Conservation (phyloP, 73 alveolate genomes). For the Paramecium primaurelia region DNA sequence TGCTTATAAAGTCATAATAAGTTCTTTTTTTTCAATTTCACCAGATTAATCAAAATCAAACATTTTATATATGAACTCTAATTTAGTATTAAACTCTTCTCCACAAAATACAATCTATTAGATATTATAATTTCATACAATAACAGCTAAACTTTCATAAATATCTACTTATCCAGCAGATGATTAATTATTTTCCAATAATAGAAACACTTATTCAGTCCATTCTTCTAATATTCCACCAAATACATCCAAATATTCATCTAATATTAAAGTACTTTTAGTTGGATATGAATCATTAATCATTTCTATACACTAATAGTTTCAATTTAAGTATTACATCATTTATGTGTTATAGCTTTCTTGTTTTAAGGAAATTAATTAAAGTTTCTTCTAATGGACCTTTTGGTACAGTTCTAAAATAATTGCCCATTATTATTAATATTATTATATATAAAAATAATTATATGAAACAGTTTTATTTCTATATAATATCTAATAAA, state of each 20-base stretch:
- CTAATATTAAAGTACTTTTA: not conserved
- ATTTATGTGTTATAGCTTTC: not conserved
- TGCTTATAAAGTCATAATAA: conserved; percentile 33
- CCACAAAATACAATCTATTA: conserved; percentile 40
- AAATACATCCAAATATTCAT: conserved; percentile 51
- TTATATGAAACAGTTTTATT: not conserved
- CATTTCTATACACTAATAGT: conserved; percentile 14
- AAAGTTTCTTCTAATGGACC: not conserved
- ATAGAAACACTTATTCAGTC: conserved; percentile 40
- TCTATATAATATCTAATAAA: not conserved
- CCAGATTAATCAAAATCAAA: conserved; percentile 55
- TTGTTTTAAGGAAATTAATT: not conserved
- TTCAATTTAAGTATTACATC: not conserved
- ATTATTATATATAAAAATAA: not conserved
- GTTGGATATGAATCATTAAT: conserved; percentile 49
- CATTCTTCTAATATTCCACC: conserved; percentile 31
- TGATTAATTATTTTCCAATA: conserved; percentile 41
- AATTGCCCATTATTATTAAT: not conserved
- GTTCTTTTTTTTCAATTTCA: conserved; percentile 41
- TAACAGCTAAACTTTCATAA: conserved; percentile 52
- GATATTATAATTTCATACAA: not conserved
- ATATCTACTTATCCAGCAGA: conserved; percentile 52
- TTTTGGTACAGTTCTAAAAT: conserved; percentile 29
- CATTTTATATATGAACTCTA: conserved; percentile 28
- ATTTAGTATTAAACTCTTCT: conserved; percentile 41